These are phyloP conservation scores for Cystobasidium pallidum DNA, from an alignment of 1,284 basidiomycete species.

Conservation along the genomic window DNA sequence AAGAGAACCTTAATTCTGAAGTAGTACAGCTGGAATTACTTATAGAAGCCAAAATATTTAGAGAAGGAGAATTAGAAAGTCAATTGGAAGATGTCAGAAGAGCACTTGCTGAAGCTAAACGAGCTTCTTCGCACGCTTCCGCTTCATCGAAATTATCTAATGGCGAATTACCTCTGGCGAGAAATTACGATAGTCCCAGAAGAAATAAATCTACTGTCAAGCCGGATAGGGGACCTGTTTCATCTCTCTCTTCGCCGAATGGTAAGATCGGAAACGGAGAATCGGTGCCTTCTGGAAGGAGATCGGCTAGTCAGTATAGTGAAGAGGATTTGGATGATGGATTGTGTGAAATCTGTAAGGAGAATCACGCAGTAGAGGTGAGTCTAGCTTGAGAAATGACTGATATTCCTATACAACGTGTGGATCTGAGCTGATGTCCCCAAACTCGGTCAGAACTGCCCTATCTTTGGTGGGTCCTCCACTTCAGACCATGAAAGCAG, in stretches of 20 bases:
- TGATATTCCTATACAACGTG: too few species aligned
- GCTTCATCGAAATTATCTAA: not conserved
- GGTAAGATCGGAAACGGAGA: conserved; percentile 28
- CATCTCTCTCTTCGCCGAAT: conserved; percentile 5
- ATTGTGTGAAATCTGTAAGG: conserved; percentile 81
- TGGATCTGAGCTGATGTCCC: not conserved
- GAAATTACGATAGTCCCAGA: conserved; percentile 49
- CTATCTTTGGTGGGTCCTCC: conserved; percentile 37
- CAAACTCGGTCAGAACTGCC: conserved; percentile 24
- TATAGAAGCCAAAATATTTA: conserved; percentile 91
- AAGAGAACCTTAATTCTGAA: conserved; percentile 49
- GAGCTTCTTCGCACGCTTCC: not conserved
- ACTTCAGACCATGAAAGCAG: conserved; percentile 3
- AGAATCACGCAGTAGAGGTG: conserved; percentile 56
- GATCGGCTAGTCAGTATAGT: conserved; percentile 31
- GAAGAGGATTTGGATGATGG: conserved; percentile 53
- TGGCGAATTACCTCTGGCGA: conserved; percentile 45
- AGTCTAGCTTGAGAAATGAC: not conserved
- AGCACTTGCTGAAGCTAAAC: conserved; percentile 62
- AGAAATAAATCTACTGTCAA: conserved; percentile 24
- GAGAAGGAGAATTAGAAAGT: conserved; percentile 88
- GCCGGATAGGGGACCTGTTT: conserved; percentile 32
- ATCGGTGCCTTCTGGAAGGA: conserved; percentile 28
- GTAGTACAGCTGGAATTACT: conserved; percentile 82
- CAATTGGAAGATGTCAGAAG: conserved; percentile 64